Percentiles rank a stretch among this genome's conserved stretches.
Evolutionary conservation across 2,329 filamentous ascomycete genomes (phyloP).

Genomic region (Phaeomoniella chlamydospora): DNA sequence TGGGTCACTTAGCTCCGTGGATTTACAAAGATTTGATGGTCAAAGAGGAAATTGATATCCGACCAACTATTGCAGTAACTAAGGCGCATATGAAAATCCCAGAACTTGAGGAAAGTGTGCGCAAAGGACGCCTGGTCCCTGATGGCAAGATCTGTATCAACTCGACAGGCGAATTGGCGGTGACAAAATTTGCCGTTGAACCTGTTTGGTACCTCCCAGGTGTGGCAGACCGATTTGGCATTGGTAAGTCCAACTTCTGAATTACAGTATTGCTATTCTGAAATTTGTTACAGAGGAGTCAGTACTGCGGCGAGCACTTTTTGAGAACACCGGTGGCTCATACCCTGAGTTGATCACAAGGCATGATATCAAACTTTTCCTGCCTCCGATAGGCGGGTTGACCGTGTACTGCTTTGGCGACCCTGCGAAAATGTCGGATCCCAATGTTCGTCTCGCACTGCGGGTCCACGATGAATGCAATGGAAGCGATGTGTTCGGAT

Average conservation of each 20-base stretch:
- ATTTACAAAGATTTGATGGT: slow-evolving; percentile 67
- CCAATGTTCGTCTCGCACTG: slow-evolving; percentile 64
- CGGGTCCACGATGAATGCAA: slow-evolving; percentile 86
- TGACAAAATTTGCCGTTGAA: slow-evolving; percentile 94
- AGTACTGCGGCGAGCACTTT: slow-evolving; percentile 69
- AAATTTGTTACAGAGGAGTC: slow-evolving; percentile 52
- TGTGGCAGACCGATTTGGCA: slow-evolving; percentile 84
- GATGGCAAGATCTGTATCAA: slow-evolving; percentile 91
- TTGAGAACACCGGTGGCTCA: slow-evolving; percentile 89
- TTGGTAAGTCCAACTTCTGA: slow-evolving; percentile 54
- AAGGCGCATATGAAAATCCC: slow-evolving; percentile 94
- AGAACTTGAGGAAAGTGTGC: slow-evolving; percentile 81
- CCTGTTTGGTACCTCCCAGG: slow-evolving; percentile 81
- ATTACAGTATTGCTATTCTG: too few relatives aligned
- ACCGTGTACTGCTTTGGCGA: slow-evolving; percentile 97
- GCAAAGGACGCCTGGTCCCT: slow-evolving; percentile 54
- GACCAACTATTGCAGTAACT: slow-evolving; percentile 83
- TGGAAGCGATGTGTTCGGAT: slow-evolving; percentile 92
- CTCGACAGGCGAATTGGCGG: slow-evolving; percentile 68
- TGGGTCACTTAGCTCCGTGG: slow-evolving; percentile 76
- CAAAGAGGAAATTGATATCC: slow-evolving; percentile 67
- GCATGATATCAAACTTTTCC: slow-evolving; percentile 84
- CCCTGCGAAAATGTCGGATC: slow-evolving; percentile 83
- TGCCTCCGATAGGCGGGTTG: slow-evolving; percentile 87
- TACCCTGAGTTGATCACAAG: slow-evolving; percentile 95